Percentiles rank a stretch among this genome's conserved stretches.
Evolutionary conservation across 2,329 filamentous ascomycete species (phyloP).

Genomic region (Epichloe sp.): DNA sequence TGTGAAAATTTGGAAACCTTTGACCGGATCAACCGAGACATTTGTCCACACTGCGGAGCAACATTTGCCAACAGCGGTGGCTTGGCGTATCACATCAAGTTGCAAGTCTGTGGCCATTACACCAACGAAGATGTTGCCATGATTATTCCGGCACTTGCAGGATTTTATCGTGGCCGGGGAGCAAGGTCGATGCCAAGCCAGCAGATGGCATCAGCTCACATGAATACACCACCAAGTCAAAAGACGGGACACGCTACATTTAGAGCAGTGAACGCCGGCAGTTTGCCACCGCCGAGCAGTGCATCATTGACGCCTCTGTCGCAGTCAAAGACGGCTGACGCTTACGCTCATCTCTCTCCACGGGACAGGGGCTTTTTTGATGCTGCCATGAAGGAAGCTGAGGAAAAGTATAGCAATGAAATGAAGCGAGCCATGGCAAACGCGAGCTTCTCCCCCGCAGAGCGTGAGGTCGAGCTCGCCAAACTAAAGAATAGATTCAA

Average conservation of each 20-base stretch:
- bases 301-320: not conserved
- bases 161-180: constrained; percentile 1
- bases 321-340: constrained; percentile 13
- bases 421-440: constrained; percentile 27
- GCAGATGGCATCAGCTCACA: not conserved
- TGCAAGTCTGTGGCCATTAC: constrained; percentile 33
- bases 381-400: constrained; percentile 16
- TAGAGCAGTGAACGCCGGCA: not conserved
- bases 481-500: constrained; percentile 39
- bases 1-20: constrained; percentile 11
- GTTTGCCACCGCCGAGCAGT: not conserved
- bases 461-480: constrained; percentile 21
- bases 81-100: constrained; percentile 30
- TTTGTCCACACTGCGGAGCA: constrained; percentile 33
- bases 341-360: constrained; percentile 31
- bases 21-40: constrained; percentile 16
- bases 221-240: not conserved
- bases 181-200: not conserved
- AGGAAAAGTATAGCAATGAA: constrained; percentile 24
- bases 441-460: constrained; percentile 20
- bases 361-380: constrained; percentile 15
- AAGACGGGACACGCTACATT: not conserved
- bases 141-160: not conserved
- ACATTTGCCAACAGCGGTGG: constrained; percentile 28
- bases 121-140: constrained; percentile 6